A percentile compares a stretch with the other conserved stretches of the same genome.
Evolutionary conservation across 371 early-diverging fungal species (phyloP).

Genomic region (Batkoa obscura): DNA sequence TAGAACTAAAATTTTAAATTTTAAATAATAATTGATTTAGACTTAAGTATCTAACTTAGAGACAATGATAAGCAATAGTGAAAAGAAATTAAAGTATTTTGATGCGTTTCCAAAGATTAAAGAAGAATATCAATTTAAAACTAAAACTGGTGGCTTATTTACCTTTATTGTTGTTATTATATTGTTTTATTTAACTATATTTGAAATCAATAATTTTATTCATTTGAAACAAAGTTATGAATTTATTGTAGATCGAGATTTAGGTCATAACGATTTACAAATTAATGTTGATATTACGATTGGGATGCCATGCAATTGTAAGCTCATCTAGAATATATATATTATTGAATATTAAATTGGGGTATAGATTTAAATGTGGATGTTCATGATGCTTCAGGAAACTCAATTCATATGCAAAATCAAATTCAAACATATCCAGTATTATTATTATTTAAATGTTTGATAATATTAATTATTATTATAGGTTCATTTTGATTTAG

Average conservation of each 20-base stretch:
- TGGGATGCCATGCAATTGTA: slow-evolving; percentile 74
- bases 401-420: slow-evolving; percentile 18
- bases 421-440: slow-evolving; percentile 22
- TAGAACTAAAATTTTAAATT: too few relatives aligned
- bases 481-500: slow-evolving; percentile 23
- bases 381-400: slow-evolving; percentile 25
- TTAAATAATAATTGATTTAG: too few relatives aligned
- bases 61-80: background rate
- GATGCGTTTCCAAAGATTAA: slow-evolving; percentile 87
- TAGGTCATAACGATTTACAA: slow-evolving; percentile 36
- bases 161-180: slow-evolving; percentile 44
- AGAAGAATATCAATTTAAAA: slow-evolving; percentile 44
- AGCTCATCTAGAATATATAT: background rate
- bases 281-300: slow-evolving; percentile 74
- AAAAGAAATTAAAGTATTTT: slow-evolving; percentile 17
- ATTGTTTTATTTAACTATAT: slow-evolving; percentile 35
- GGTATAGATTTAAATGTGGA: slow-evolving; percentile 12
- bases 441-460: slow-evolving; percentile 4
- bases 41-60: slow-evolving; percentile 9
- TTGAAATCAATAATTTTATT: slow-evolving; percentile 47
- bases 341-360: background rate
- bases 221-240: slow-evolving; percentile 40
- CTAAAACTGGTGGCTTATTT: slow-evolving; percentile 60
- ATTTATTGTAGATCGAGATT: slow-evolving; percentile 52
- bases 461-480: background rate